Evolutionary conservation across 257 asterid genomes (phyloP), one percentile per base, ranked within the genome.

Genomic region (Gentiana macrophylla): DNA sequence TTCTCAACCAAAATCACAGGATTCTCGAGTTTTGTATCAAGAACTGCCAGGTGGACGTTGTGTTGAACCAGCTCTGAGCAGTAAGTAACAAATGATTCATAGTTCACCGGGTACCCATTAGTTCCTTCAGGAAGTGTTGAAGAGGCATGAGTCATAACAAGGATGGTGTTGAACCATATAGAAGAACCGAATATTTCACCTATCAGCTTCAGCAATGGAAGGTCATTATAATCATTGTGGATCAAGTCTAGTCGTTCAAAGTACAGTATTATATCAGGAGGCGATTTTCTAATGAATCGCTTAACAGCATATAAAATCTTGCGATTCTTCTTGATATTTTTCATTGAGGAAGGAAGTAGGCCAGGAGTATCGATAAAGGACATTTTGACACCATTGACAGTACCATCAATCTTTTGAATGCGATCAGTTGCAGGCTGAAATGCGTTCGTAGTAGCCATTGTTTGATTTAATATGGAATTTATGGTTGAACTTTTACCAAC

Each of bases 401-500:
- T 66, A 66, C 95, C 99, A 45, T 49, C 72, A 52, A 92, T 76
- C 79, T 88, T 95, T 72, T 75, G 78, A 74, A 92, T 80, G 57
- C 45, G 69, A 56, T 67, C 61, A 35, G 99, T 92, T 12, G 89
- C 83, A 56, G 99, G 95, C 56, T 61, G 89, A 76, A 92, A 92
- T 15, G 99, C 94, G 60, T 84, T 73, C 2, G 99, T 88, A n/a
- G 37, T 70, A 51, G 82, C 85, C 79, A 77, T 88, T 49, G 78
- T 63, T 62, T 84, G 95, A 72, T 84, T 87, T 46, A 92, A 83
- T 49, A 92, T 65, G 52, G 97, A 88, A 75, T 92, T 88, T 80
- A 92, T 83, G 1, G 97, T 92, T 65, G 99, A 81, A 74, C 99
- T 92, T 84, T 92, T 92, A 62, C 99, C 99, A 45, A 88, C 94